phyloP scores from a whole-genome alignment of 345 rosid genomes.

The Camelina hispida region DNA sequence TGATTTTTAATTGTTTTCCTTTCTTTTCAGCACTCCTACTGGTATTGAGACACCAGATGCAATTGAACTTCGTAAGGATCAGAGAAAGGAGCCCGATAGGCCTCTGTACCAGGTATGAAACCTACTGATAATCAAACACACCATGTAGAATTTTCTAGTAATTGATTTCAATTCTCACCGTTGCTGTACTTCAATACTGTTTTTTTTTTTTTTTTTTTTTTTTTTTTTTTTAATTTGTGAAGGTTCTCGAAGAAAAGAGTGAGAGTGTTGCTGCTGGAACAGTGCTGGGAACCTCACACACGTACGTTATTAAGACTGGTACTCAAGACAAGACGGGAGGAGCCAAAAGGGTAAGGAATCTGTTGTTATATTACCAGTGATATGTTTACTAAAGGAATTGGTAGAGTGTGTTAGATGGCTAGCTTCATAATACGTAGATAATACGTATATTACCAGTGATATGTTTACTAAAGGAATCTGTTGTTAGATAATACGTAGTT shows the following conservation, averaged over 20 bases:
- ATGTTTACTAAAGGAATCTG: not conserved
- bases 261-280: conserved; percentile 86
- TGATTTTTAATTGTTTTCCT: conserved; percentile 2
- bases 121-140: not conserved
- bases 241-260: conserved; percentile 93
- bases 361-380: not conserved
- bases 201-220: too few species aligned
- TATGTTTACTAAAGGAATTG: not conserved
- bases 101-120: conserved; percentile 83
- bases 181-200: not conserved
- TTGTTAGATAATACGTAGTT: not conserved
- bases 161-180: not conserved
- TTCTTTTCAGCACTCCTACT: conserved; percentile 80
- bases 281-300: conserved; percentile 72
- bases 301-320: conserved; percentile 20
- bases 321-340: conserved; percentile 78
- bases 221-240: not conserved
- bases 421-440: too few species aligned
- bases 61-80: conserved; percentile 98
- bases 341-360: conserved; percentile 84
- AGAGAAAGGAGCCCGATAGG: conserved; percentile 96
- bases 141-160: not conserved
- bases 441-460: not conserved
- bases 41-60: conserved; percentile 99
- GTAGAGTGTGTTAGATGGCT: not conserved